Percentiles rank a stretch among this genome's conserved stretches.
phyloP scores from a whole-genome alignment of 345 rosid genomes.

The Populus euphratica region DNA sequence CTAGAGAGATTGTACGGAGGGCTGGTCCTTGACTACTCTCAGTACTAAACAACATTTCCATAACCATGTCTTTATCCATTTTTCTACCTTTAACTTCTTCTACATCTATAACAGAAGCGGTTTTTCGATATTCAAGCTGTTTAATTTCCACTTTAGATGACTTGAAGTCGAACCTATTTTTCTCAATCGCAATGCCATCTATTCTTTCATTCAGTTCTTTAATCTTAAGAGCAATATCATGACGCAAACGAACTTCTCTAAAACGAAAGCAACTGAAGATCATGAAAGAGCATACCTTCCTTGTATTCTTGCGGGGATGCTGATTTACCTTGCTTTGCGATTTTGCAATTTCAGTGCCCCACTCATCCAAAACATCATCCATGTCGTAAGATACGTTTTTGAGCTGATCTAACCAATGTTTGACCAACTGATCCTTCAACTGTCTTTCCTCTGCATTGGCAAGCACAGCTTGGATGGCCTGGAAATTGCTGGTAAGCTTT shows the following conservation, averaged over 20 bases:
- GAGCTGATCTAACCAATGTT: not conserved
- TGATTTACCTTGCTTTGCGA: not conserved
- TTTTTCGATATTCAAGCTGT: not conserved
- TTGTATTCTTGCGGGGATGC: too few species aligned
- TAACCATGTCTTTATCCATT: too few species aligned
- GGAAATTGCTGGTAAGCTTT: not conserved
- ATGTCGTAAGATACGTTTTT: constrained; percentile 3
- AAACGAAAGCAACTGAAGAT: not conserved
- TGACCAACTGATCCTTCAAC: not conserved
- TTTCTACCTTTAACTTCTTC: not conserved
- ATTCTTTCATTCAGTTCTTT: not conserved
- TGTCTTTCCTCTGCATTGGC: constrained; percentile 10
- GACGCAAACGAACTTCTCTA: not conserved
- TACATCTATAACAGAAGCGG: not conserved
- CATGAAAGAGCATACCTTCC: constrained; percentile 8
- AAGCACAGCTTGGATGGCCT: constrained; percentile 1
- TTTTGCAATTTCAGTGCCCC: not conserved
- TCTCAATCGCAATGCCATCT: not conserved
- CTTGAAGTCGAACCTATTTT: not conserved
- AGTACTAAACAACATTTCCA: too few species aligned
- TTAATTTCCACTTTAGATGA: not conserved
- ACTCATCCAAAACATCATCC: constrained; percentile 11
- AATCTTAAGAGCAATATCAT: not conserved
- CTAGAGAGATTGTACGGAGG: too few species aligned
- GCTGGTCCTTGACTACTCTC: too few species aligned